These are phyloP conservation scores for Cyberlindnera suaveolens DNA, from an alignment of 805 yeast genomes.

Conservation along the genomic window DNA sequence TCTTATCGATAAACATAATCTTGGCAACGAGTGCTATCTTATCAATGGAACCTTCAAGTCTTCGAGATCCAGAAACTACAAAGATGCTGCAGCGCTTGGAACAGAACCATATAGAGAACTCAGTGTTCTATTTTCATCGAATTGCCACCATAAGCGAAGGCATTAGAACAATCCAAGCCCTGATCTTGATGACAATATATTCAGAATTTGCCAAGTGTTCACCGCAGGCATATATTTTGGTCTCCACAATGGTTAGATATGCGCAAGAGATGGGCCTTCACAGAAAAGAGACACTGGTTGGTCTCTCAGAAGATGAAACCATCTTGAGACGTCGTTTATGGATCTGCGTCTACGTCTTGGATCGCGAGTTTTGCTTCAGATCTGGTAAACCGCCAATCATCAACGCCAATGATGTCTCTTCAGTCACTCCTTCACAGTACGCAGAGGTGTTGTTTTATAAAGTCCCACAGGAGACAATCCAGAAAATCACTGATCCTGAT, in stretches of 20 bases:
- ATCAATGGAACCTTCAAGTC: not conserved
- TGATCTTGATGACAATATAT: constrained; percentile 38
- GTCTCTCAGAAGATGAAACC: constrained; percentile 33
- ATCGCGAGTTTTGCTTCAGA: constrained; percentile 39
- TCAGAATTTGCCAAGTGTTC: constrained; percentile 31
- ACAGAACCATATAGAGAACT: constrained; percentile 28
- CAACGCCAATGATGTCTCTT: constrained; percentile 31
- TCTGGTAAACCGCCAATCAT: constrained; percentile 46
- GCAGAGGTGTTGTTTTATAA: constrained; percentile 9
- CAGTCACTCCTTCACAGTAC: constrained; percentile 8
- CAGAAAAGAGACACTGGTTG: constrained; percentile 36
- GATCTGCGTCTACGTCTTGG: constrained; percentile 42
- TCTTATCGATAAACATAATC: constrained; percentile 26
- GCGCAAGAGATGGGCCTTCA: constrained; percentile 57
- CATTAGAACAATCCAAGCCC: constrained; percentile 42
- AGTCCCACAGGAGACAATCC: not conserved
- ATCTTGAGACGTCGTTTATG: constrained; percentile 37
- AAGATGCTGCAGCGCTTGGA: constrained; percentile 18
- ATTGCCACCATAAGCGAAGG: constrained; percentile 46
- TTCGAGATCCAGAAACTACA: not conserved
- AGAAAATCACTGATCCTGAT: constrained; percentile 4
- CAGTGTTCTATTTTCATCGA: constrained; percentile 48
- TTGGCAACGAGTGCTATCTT: constrained; percentile 19
- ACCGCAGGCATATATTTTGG: constrained; percentile 36
- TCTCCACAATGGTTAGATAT: constrained; percentile 42